Evolutionary conservation across 441 rosid genomes (phyloP).

Genomic region (Jatropha multifida): DNA sequence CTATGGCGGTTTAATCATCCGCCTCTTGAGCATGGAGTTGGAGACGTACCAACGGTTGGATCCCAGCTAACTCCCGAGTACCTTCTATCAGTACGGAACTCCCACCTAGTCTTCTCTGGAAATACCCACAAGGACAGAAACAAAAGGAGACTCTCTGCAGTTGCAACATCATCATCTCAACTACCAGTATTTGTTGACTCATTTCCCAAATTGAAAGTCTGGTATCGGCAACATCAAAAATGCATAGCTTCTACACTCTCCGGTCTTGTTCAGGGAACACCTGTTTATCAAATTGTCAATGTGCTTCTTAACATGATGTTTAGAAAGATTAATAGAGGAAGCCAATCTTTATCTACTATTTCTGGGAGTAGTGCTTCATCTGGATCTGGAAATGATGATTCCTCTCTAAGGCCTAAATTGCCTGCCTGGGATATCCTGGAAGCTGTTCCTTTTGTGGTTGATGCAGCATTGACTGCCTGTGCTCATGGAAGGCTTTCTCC

Average conservation of each 20-base stretch:
- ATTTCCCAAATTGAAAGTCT: conserved; percentile 79
- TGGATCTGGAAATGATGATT: conserved; percentile 71
- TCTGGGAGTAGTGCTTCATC: conserved; percentile 87
- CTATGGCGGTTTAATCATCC: conserved; percentile 93
- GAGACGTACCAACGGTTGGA: conserved; percentile 78
- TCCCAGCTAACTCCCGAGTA: conserved; percentile 88
- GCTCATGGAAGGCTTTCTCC: conserved; percentile 93
- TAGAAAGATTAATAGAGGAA: conserved; percentile 70
- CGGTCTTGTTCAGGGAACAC: conserved; percentile 74
- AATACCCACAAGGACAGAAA: conserved; percentile 59
- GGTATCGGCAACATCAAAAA: conserved; percentile 93
- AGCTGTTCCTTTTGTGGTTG: conserved; percentile 85
- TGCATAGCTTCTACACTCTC: conserved; percentile 90
- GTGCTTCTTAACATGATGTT: conserved; percentile 90
- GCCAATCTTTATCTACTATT: conserved; percentile 59
- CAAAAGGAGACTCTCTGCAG: conserved; percentile 58
- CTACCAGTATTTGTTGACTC: conserved; percentile 83
- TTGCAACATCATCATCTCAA: conserved; percentile 43
- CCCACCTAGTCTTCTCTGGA: conserved; percentile 65
- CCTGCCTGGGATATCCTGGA: conserved; percentile 98
- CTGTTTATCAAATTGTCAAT: conserved; percentile 89
- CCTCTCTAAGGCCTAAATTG: conserved; percentile 64
- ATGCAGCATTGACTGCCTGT: conserved; percentile 95
- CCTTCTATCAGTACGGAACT: conserved; percentile 80
- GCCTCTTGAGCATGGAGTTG: conserved; percentile 76